These are phyloP conservation scores for Fusarium chlamydosporum DNA, from an alignment of 2,329 filamentous ascomycete species.

Conservation along the genomic window DNA sequence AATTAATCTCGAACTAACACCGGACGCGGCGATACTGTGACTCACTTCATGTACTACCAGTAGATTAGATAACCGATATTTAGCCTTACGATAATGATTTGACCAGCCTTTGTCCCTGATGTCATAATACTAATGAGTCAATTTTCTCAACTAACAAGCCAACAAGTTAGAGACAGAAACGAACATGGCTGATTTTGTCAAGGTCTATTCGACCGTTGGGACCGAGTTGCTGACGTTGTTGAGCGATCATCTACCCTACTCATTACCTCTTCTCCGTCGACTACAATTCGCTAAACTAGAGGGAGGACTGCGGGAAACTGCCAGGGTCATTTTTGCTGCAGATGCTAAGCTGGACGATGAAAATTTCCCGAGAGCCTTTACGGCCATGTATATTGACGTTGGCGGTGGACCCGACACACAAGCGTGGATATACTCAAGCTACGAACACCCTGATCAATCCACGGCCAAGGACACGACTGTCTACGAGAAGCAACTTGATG, in stretches of 20 bases:
- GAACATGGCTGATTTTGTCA: slow-evolving; percentile 30
- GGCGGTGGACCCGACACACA: slow-evolving; percentile 73
- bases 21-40: no score
- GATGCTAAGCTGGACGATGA: slow-evolving; percentile 8
- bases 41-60: no score
- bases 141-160: background rate
- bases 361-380: slow-evolving; percentile 56
- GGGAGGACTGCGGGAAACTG: slow-evolving; percentile 59
- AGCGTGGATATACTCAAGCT: slow-evolving; percentile 71
- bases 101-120: background rate
- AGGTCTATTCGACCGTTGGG: slow-evolving; percentile 53
- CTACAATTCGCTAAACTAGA: slow-evolving; percentile 69
- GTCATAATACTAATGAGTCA: background rate
- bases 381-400: slow-evolving; percentile 73
- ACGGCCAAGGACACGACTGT: slow-evolving; percentile 22
- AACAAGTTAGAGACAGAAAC: background rate
- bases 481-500: slow-evolving; percentile 55
- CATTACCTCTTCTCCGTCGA: slow-evolving; percentile 73
- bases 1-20: no score
- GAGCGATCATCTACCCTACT: slow-evolving; percentile 66
- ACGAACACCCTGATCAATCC: slow-evolving; percentile 56
- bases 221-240: slow-evolving; percentile 63
- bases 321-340: slow-evolving; percentile 60
- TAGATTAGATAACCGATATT: slow-evolving; percentile 41
- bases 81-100: slow-evolving; percentile 27